Base-by-base conservation (phyloP, 2,329 filamentous ascomycete genomes). In the Trichoderma sp. region DNA sequence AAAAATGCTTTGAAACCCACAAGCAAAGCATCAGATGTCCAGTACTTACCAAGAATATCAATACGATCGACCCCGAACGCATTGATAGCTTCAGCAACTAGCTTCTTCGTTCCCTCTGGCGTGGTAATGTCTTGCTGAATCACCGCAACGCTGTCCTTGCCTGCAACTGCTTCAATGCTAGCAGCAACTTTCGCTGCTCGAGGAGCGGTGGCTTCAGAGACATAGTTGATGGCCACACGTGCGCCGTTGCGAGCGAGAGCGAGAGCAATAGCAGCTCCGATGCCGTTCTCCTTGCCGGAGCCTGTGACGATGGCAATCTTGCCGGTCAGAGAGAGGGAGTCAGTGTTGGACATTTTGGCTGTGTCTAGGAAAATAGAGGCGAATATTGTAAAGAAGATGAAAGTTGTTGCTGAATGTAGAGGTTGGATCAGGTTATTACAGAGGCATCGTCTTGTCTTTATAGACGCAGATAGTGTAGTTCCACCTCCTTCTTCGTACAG, bases 261-360 rank as follows among this genome's bases (percentile, higher is more conserved):
- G 6, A 68, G 26, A 6, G 79, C 81, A 30, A 80, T 82, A 49
- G 73, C 80, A 3, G 80, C 81, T 8, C 81, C 81, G 32, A 82
- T 81, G 8, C 79, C 79, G 63, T 78, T 81, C 32, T 81, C 78
- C 13, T 76, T 75, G 24, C 79, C 79, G n/a, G 80, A 82, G 30
- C 81, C 81, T 1, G 81, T 83, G 59, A 83, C 72, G 55, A 83
- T 79, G 71, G 80, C 81, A 0, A 76, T 72, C 70, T 83, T 82
- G 68, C 77, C 77, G 26, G 73, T 70, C 18, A 83, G 77, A 8
- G 79, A 80, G n/a, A 72, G 64, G 52, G 63, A 58, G 18, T 66
- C 63, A 21, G n/a, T 1, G 6, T 11, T 46, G 13, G 51, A 34
- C 63, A 66, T 66, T 49, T 26, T 49, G 32, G 16, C 34, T 18